phyloP scores from a whole-genome alignment of 2,329 filamentous ascomycete genomes.

The Xylariaceae sp. region DNA sequence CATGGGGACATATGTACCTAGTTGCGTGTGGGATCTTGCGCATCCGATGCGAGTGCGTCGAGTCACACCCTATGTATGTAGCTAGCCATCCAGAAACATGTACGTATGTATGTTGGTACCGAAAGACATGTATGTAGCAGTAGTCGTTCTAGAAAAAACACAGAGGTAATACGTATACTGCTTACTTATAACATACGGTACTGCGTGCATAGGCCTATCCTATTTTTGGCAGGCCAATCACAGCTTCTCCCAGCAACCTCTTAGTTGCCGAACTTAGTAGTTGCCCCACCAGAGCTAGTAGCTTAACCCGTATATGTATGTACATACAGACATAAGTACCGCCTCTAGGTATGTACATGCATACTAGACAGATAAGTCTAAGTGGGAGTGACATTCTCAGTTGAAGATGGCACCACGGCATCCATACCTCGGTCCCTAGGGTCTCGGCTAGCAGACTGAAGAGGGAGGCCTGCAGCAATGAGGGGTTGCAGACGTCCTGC shows the following conservation, averaged over 20 bases:
- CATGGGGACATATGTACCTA: no score
- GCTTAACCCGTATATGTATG: background rate
- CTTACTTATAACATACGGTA: no score
- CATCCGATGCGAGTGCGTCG: background rate
- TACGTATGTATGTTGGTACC: background rate
- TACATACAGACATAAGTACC: no score
- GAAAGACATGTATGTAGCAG: no score
- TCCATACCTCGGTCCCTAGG: no score
- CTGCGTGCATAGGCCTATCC: background rate
- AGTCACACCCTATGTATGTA: background rate
- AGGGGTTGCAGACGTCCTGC: conserved; percentile 11
- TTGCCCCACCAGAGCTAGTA: conserved; percentile 14
- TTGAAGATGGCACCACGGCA: background rate
- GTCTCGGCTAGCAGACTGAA: conserved; percentile 3
- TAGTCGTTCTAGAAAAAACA: no score
- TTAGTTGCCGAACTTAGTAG: background rate
- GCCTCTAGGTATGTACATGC: no score
- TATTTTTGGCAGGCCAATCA: conserved; percentile 18
- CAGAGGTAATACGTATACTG: no score
- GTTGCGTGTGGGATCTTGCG: background rate
- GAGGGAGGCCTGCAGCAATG: background rate
- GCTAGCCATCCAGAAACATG: background rate
- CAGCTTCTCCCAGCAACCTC: background rate
- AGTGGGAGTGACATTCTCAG: background rate
- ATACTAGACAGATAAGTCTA: no score